Conservation (phyloP, 768 basidiomycete species). For the Agrocybe chaxingu region DNA sequence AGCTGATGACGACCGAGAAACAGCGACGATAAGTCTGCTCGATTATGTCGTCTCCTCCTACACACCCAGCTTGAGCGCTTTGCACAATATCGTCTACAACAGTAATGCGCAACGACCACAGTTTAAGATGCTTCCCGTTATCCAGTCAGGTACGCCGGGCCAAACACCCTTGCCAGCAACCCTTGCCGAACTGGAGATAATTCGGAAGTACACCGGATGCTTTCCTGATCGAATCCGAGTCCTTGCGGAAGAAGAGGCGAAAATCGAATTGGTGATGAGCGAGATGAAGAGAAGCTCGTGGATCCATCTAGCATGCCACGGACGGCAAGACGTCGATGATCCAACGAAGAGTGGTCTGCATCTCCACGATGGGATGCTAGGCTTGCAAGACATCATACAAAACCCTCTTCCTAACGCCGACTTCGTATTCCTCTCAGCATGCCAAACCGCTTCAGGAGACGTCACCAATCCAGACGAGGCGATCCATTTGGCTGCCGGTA, state of each 20-base stretch:
- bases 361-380: conserved; percentile 16
- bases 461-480: conserved; percentile 27
- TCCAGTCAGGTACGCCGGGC: conserved; percentile 13
- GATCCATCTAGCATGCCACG: conserved; percentile 34
- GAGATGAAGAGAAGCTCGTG: conserved; percentile 14
- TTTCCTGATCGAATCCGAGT: neutral
- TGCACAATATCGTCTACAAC: neutral
- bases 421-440: conserved; percentile 38
- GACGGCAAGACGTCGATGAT: conserved; percentile 20
- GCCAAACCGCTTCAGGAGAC: conserved; percentile 31
- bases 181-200: conserved; percentile 3
- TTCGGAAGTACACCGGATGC: neutral
- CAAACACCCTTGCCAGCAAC: conserved; percentile 7
- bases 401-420: conserved; percentile 9
- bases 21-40: neutral
- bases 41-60: conserved; percentile 7
- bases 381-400: conserved; percentile 10
- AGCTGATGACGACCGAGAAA: neutral
- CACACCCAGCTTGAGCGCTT: conserved; percentile 3
- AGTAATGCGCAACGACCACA: neutral
- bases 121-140: conserved; percentile 5
- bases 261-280: conserved; percentile 7
- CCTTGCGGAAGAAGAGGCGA: conserved; percentile 9
- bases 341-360: conserved; percentile 22
- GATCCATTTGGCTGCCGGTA: conserved; percentile 34